These are phyloP conservation scores for Venturia effusa DNA, from an alignment of 2,329 filamentous ascomycete genomes.

Conservation along the genomic window DNA sequence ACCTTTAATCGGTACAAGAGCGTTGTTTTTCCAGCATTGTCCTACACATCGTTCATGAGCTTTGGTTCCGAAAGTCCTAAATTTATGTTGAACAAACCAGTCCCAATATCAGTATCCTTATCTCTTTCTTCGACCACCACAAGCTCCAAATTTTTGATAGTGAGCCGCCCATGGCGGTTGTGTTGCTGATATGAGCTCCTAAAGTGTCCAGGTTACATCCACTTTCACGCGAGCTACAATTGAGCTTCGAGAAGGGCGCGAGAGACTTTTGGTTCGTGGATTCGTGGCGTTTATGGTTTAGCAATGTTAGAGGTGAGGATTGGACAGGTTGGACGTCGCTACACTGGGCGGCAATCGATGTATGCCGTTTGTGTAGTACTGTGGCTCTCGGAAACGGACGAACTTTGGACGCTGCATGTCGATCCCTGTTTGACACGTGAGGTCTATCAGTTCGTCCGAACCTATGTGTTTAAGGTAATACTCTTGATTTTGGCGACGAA, in stretches of 20 bases:
- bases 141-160: constrained; percentile 52
- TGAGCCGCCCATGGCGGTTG: constrained; percentile 40
- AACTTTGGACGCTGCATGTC: not conserved
- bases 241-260: not conserved
- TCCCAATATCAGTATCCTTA: constrained; percentile 86
- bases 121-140: constrained; percentile 92
- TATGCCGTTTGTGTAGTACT: constrained; percentile 2
- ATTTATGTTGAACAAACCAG: constrained; percentile 50
- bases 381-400: not conserved
- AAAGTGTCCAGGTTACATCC: not conserved
- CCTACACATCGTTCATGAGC: constrained; percentile 40
- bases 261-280: not conserved
- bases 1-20: constrained; percentile 94
- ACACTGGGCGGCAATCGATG: not conserved
- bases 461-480: no score
- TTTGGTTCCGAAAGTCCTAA: not conserved
- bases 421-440: not conserved
- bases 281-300: not conserved
- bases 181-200: not conserved
- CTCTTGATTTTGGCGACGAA: no score
- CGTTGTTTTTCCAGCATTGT: constrained; percentile 97
- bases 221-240: not conserved
- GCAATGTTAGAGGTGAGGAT: not conserved
- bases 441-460: no score
- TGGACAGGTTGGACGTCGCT: not conserved